phyloP scores from a whole-genome alignment of 2,329 filamentous ascomycete genomes.

The Fusarium xylarioides region DNA sequence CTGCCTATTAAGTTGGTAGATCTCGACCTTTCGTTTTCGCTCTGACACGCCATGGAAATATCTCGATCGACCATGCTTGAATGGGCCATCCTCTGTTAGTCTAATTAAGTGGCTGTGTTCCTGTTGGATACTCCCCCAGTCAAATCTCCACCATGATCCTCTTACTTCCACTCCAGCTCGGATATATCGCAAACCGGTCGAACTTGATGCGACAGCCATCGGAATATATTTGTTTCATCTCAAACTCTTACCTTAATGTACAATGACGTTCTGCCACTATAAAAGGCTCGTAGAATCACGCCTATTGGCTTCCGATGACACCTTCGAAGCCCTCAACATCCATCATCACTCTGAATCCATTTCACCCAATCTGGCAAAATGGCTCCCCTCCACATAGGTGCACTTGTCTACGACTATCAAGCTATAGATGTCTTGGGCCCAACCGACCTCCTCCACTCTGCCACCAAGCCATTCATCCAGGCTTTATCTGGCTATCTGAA shows the following conservation, averaged over 20 bases:
- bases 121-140: background rate
- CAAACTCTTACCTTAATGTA: fast-evolving
- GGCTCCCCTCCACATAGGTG: constrained; percentile 25
- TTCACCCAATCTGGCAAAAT: background rate
- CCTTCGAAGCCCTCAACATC: background rate
- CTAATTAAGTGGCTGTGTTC: background rate
- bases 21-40: background rate
- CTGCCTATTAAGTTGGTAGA: background rate
- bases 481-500: constrained; percentile 12
- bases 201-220: background rate
- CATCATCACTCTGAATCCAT: background rate
- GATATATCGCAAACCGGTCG: background rate
- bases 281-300: background rate
- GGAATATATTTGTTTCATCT: background rate
- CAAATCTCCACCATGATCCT: background rate
- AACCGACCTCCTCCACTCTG: constrained; percentile 44
- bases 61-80: background rate
- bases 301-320: background rate
- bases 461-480: constrained; percentile 30
- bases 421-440: constrained; percentile 47
- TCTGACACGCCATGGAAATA: background rate
- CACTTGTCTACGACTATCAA: constrained; percentile 46
- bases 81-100: background rate
- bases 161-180: constrained; percentile 3
- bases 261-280: background rate